A percentile compares a stretch with the other conserved stretches of the same genome.
phyloP scores from a whole-genome alignment of 1,139 yeast genomes.

The Protomyces gravidus region DNA sequence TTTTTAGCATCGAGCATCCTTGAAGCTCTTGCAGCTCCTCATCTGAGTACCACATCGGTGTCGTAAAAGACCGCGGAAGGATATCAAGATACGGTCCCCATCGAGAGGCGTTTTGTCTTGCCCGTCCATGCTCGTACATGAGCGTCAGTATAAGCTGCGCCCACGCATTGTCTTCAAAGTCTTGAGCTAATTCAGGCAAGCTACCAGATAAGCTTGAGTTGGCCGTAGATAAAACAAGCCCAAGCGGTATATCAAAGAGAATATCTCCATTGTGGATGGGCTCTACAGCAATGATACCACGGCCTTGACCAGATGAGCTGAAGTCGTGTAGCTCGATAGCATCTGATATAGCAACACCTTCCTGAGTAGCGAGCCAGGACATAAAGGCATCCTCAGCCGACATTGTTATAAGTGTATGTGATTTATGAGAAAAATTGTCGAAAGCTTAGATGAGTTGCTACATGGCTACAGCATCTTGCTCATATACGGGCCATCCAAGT shows the following conservation, averaged over 20 bases:
- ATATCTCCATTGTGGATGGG: slow-evolving; percentile 54
- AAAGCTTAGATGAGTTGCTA: not conserved
- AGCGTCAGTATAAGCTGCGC: slow-evolving; percentile 65
- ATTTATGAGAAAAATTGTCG: not conserved
- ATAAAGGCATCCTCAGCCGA: slow-evolving; percentile 46
- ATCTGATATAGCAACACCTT: slow-evolving; percentile 51
- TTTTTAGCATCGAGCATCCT: slow-evolving; percentile 66
- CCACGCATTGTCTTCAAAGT: slow-evolving; percentile 61
- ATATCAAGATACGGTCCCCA: slow-evolving; percentile 72
- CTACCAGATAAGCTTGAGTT: slow-evolving; percentile 47
- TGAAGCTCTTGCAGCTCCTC: slow-evolving; percentile 49
- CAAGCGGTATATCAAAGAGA: slow-evolving; percentile 66
- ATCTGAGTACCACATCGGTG: slow-evolving; percentile 74
- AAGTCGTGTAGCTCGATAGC: slow-evolving; percentile 60
- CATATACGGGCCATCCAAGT: slow-evolving; percentile 61
- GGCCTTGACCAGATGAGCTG: slow-evolving; percentile 59
- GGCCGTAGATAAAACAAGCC: slow-evolving; percentile 53
- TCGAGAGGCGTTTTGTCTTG: slow-evolving; percentile 44
- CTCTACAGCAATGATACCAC: slow-evolving; percentile 66
- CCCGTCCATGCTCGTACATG: slow-evolving; percentile 51
- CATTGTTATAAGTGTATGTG: too few relatives aligned
- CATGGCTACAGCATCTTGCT: slow-evolving; percentile 23
- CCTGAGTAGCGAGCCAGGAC: slow-evolving; percentile 50
- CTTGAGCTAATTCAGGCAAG: slow-evolving; percentile 38
- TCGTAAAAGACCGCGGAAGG: slow-evolving; percentile 61